Percentiles rank a stretch among this genome's conserved stretches.
Conservation (phyloP, 2,329 filamentous ascomycete species). For the Arthrobotrys megalospora region DNA sequence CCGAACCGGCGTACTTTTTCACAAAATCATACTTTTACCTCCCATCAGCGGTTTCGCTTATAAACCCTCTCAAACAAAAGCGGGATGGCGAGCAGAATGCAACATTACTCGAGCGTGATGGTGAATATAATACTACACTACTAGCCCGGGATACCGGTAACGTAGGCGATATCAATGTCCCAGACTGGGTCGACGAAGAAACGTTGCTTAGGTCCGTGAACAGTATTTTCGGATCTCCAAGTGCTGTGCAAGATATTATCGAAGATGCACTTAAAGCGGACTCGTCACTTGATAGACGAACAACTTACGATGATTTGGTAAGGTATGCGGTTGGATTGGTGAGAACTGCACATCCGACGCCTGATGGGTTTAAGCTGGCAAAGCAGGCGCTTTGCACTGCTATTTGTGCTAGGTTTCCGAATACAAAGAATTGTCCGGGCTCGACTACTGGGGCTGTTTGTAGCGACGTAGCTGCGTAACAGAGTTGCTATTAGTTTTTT, state of each 20-base stretch:
- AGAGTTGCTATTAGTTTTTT: no score
- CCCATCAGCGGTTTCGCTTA: not conserved
- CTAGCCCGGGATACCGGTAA: not conserved
- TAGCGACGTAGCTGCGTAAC: no score
- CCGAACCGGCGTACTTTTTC: constrained; percentile 6
- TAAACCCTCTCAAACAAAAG: not conserved
- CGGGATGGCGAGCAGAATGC: not conserved
- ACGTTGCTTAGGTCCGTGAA: not conserved
- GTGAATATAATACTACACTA: not conserved
- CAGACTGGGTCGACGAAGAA: constrained; percentile 1
- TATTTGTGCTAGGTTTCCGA: constrained; percentile 10
- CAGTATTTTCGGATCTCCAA: not conserved
- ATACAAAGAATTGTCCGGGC: constrained; percentile 4
- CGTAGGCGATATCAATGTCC: not conserved
- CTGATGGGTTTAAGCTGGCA: constrained; percentile 5
- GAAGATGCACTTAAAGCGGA: not conserved
- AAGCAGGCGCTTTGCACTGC: constrained; percentile 9
- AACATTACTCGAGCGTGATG: not conserved
- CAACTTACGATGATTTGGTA: constrained; percentile 2
- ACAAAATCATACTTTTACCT: constrained; percentile 17
- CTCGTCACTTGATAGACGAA: constrained; percentile 5
- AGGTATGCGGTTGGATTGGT: not conserved
- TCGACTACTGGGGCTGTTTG: not conserved
- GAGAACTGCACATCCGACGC: constrained; percentile 13
- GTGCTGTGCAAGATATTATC: constrained; percentile 1